phyloP scores from a whole-genome alignment of 257 asterid genomes.

The Ilex aquifolium region DNA sequence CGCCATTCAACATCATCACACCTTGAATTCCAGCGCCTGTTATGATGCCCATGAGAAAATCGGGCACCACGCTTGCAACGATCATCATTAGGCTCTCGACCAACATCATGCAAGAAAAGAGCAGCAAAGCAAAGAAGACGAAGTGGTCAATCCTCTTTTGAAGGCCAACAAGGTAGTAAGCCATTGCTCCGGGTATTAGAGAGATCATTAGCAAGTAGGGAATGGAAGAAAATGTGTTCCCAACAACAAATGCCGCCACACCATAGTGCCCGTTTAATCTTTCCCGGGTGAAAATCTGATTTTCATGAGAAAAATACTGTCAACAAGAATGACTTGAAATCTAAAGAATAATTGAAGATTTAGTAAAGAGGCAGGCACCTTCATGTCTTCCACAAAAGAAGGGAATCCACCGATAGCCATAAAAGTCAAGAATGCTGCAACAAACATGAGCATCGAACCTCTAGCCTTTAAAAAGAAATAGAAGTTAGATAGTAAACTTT shows the following conservation, averaged over 20 bases:
- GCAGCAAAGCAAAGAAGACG: conserved; percentile 24
- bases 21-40: conserved; percentile 55
- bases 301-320: not conserved
- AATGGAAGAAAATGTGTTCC: conserved; percentile 51
- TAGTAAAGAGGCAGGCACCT: conserved; percentile 19
- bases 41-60: conserved; percentile 18
- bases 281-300: conserved; percentile 51
- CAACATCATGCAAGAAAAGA: conserved; percentile 45
- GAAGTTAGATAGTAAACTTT: no score
- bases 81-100: conserved; percentile 65
- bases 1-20: conserved; percentile 50
- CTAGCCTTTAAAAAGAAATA: conserved; percentile 28
- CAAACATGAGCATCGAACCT: conserved; percentile 44
- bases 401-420: conserved; percentile 73
- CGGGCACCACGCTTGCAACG: conserved; percentile 29
- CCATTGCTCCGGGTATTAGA: conserved; percentile 36
- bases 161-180: conserved; percentile 52
- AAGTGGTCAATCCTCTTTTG: conserved; percentile 44
- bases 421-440: conserved; percentile 45
- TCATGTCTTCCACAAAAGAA: conserved; percentile 63
- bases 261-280: conserved; percentile 54
- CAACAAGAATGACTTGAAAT: not conserved
- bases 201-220: conserved; percentile 47
- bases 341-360: not conserved
- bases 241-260: conserved; percentile 41